Percentiles rank a stretch among this genome's conserved stretches.
Conservation (phyloP, 352 stramenopile genomes). For the Elongisporangium anandrum region DNA sequence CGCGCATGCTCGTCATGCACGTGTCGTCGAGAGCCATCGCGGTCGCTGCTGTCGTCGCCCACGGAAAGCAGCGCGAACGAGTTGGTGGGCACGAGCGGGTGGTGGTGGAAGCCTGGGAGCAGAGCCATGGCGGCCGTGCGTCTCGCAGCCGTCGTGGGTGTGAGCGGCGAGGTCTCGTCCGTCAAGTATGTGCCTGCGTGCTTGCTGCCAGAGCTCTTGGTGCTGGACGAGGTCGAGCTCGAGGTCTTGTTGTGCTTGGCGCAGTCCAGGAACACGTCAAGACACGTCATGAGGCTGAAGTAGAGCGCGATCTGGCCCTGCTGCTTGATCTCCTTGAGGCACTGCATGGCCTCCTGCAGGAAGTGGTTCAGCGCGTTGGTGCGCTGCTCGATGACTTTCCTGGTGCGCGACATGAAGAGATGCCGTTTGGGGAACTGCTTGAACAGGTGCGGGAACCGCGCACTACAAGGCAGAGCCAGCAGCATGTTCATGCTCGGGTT, state of each 20-base stretch:
- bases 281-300: slow-evolving; percentile 66
- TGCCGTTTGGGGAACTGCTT: slow-evolving; percentile 62
- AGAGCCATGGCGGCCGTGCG: slow-evolving; percentile 18
- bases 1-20: slow-evolving; percentile 12
- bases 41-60: slow-evolving; percentile 3
- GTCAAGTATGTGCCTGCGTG: slow-evolving; percentile 1
- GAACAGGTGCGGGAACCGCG: slow-evolving; percentile 52
- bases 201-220: slow-evolving; percentile 4
- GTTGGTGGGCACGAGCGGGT: slow-evolving; percentile 15
- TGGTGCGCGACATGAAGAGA: slow-evolving; percentile 63
- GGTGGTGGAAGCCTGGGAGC: slow-evolving; percentile 19
- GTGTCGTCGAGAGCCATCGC: slow-evolving; percentile 4
- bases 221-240: slow-evolving; percentile 3
- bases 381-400: slow-evolving; percentile 63
- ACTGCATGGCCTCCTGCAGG: slow-evolving; percentile 48
- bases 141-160: slow-evolving; percentile 16
- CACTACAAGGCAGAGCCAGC: not conserved
- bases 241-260: slow-evolving; percentile 19
- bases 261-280: slow-evolving; percentile 65
- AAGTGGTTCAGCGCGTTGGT: slow-evolving; percentile 58
- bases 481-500: not conserved
- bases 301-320: slow-evolving; percentile 63
- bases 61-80: not conserved
- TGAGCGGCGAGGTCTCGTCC: slow-evolving; percentile 1
- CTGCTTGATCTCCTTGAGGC: slow-evolving; percentile 46